phyloP scores from a whole-genome alignment of 257 asterid genomes.

The Craterostigma plantagineum region DNA sequence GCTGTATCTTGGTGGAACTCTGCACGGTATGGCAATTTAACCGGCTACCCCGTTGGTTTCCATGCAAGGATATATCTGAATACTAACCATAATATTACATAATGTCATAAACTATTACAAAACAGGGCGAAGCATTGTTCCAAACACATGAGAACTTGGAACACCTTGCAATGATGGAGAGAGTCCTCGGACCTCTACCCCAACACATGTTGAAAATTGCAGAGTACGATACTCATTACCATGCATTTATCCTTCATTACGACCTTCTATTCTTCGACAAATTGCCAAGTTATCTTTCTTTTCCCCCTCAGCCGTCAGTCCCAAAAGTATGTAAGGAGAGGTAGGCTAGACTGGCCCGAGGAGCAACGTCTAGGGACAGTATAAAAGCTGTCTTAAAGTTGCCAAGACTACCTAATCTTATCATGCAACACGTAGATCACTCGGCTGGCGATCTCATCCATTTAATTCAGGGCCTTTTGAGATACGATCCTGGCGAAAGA shows the following conservation, averaged over 20 bases:
- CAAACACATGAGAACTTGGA: slow-evolving; percentile 93
- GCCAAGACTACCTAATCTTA: slow-evolving; percentile 57
- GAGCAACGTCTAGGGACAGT: slow-evolving; percentile 74
- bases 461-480: slow-evolving; percentile 63
- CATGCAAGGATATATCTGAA: too few species aligned
- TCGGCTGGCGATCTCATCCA: slow-evolving; percentile 70
- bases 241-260: neutral
- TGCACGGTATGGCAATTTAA: slow-evolving; percentile 48
- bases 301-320: slow-evolving; percentile 38
- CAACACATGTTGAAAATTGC: slow-evolving; percentile 58
- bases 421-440: slow-evolving; percentile 79
- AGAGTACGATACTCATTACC: slow-evolving; percentile 24
- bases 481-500: slow-evolving; percentile 51
- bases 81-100: too few species aligned
- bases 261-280: neutral
- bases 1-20: slow-evolving; percentile 81
- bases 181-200: slow-evolving; percentile 86
- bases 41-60: too few species aligned
- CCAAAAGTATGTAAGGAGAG: slow-evolving; percentile 58
- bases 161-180: slow-evolving; percentile 96
- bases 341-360: slow-evolving; percentile 81
- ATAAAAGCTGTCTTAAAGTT: slow-evolving; percentile 66
- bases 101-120: slow-evolving; percentile 3
- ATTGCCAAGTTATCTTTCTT: neutral
- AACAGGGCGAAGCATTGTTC: slow-evolving; percentile 77